Evolutionary conservation across 257 asterid genomes (phyloP).

Genomic region (Sherardia arvensis): DNA sequence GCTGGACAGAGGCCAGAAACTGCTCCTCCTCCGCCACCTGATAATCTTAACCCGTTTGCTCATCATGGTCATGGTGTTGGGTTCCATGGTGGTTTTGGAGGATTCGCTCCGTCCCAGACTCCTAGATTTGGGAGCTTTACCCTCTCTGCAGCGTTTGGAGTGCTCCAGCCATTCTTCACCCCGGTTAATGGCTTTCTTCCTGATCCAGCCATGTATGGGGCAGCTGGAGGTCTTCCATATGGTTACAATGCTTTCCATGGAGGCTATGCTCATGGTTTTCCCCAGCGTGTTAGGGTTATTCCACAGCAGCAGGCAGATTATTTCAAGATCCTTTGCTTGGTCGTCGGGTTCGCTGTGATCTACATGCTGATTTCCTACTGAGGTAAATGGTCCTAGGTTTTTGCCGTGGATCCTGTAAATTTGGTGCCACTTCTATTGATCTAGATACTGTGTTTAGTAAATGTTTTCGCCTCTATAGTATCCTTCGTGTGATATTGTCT

Average conservation of each 20-base stretch:
- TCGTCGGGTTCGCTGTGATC: conserved; percentile 52
- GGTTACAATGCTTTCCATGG: conserved; percentile 51
- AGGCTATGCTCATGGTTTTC: conserved; percentile 39
- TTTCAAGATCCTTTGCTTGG: conserved; percentile 44
- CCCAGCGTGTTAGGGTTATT: conserved; percentile 31
- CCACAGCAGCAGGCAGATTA: conserved; percentile 71
- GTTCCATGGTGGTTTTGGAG: conserved; percentile 30
- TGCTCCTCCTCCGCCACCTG: conserved; percentile 35
- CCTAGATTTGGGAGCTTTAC: conserved; percentile 40
- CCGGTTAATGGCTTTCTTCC: conserved; percentile 39
- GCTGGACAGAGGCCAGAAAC: conserved; percentile 40
- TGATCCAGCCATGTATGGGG: conserved; percentile 43
- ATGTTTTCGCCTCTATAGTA: not conserved
- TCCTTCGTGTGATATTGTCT: not conserved
- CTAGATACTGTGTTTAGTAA: not conserved
- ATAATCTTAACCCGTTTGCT: conserved; percentile 26
- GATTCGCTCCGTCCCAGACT: conserved; percentile 28
- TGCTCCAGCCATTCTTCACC: conserved; percentile 37
- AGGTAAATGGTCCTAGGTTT: conserved; percentile 27
- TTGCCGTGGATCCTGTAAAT: conserved; percentile 13
- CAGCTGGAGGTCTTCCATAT: conserved; percentile 47
- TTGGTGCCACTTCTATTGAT: conserved; percentile 1
- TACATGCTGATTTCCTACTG: conserved; percentile 49
- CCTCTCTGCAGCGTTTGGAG: conserved; percentile 38
- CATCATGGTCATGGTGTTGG: conserved; percentile 23